Evolutionary conservation across 495 filamentous ascomycete genomes (phyloP).

Genomic region (Daldinia bambusicola): DNA sequence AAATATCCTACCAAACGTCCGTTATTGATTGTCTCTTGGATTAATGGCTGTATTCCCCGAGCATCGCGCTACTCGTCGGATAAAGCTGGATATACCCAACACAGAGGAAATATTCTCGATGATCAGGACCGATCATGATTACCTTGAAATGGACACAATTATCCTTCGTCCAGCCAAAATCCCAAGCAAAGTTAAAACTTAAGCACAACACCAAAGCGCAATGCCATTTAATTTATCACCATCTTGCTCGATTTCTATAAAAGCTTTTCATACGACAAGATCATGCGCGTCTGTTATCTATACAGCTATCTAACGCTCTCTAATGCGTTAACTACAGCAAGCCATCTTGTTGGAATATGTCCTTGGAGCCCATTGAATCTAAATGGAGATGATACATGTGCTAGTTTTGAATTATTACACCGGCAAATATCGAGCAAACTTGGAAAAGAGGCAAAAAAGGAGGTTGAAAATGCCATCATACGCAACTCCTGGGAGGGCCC

Average conservation of each 20-base stretch:
- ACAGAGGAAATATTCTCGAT: not conserved
- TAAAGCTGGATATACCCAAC: conserved; percentile 8
- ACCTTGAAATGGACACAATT: not conserved
- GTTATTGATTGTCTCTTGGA: not conserved
- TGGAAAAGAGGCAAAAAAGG: not conserved
- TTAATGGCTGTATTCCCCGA: not conserved
- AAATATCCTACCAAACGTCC: too few relatives aligned
- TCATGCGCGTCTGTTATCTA: conserved; percentile 10
- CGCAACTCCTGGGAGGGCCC: conserved; percentile 50
- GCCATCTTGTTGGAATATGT: conserved; percentile 1
- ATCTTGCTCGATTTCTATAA: not conserved
- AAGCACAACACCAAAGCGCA: too few relatives aligned
- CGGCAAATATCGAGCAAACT: not conserved
- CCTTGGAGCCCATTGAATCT: conserved; percentile 15
- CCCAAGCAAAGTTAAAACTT: not conserved
- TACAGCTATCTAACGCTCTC: conserved; percentile 12
- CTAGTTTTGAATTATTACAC: not conserved
- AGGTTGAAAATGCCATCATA: not conserved
- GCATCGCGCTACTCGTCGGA: not conserved
- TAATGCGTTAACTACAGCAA: not conserved
- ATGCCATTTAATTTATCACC: not conserved
- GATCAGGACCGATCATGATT: not conserved
- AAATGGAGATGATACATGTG: conserved; percentile 7
- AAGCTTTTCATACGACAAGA: not conserved
- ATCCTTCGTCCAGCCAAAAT: not conserved